Percentiles rank a stretch among this genome's conserved stretches.
phyloP scores from a whole-genome alignment of 2,329 filamentous ascomycete species.

The Arthrobotrys entomopaga region DNA sequence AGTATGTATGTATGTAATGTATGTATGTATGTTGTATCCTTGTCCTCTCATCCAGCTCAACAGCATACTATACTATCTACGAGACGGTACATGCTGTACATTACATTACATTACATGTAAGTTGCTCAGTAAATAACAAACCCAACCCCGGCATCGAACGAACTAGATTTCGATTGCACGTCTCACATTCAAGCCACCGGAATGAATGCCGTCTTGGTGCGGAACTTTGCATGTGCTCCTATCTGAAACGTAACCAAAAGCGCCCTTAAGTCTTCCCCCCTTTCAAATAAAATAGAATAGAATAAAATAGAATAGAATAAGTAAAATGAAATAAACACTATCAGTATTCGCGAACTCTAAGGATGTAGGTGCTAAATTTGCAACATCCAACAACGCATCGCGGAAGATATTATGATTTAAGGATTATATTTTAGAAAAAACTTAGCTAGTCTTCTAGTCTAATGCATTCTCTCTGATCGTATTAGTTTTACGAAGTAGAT shows the following conservation, averaged over 20 bases:
- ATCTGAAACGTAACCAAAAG: conserved; percentile 1
- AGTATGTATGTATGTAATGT: neutral
- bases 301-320: neutral
- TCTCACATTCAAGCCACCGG: conserved; percentile 19
- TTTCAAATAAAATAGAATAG: neutral
- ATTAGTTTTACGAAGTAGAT: no score
- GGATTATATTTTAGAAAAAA: no score
- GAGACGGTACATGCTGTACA: neutral
- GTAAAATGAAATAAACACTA: neutral
- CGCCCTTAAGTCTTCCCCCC: neutral
- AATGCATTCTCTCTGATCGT: no score
- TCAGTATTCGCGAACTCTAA: no score
- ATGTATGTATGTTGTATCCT: neutral
- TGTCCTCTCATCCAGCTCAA: neutral
- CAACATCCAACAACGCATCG: conserved; percentile 6
- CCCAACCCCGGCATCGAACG: neutral
- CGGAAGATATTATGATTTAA: neutral
- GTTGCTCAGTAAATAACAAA: neutral
- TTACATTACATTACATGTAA: no score
- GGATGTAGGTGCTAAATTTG: neutral
- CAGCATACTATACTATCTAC: no score
- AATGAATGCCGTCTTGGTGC: conserved; percentile 23
- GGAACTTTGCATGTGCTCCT: conserved; percentile 12
- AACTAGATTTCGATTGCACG: no score
- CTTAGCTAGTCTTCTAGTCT: no score